These are phyloP conservation scores for Cutaneotrichosporon sp. DNA, from an alignment of 1,284 basidiomycete genomes.

Conservation along the genomic window DNA sequence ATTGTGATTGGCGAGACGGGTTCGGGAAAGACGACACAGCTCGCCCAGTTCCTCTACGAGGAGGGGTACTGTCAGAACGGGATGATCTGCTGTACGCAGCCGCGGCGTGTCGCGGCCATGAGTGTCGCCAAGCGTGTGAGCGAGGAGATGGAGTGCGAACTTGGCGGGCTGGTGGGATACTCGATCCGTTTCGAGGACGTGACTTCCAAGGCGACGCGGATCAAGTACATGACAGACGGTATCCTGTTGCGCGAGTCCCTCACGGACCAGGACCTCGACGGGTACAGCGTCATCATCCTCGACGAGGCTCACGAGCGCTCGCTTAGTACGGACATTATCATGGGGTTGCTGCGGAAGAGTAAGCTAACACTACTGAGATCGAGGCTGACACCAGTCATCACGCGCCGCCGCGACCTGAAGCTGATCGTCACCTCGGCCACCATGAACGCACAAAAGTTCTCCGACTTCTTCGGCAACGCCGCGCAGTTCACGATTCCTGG, in stretches of 20 bases:
- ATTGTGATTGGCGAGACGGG: conserved; percentile 96
- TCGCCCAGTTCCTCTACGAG: conserved; percentile 89
- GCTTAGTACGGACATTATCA: conserved; percentile 91
- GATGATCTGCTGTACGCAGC: conserved; percentile 92
- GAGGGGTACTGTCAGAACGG: conserved; percentile 89
- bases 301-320: conserved; percentile 98
- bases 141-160: conserved; percentile 83
- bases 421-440: conserved; percentile 98
- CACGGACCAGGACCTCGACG: conserved; percentile 92
- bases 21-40: conserved; percentile 91
- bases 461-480: conserved; percentile 88
- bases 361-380: conserved; percentile 39
- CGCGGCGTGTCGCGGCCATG: conserved; percentile 96
- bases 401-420: conserved; percentile 85
- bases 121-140: conserved; percentile 97
- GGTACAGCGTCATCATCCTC: conserved; percentile 92
- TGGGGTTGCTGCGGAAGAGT: conserved; percentile 94
- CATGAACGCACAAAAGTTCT: conserved; percentile 99
- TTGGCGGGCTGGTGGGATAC: conserved; percentile 87
- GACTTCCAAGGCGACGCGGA: conserved; percentile 84
- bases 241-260: conserved; percentile 91
- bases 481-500: conserved; percentile 97
- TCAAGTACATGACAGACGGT: conserved; percentile 99
- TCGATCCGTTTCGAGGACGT: conserved; percentile 98
- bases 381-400: conserved; percentile 64